Percentiles rank a stretch among this genome's conserved stretches.
Conservation (phyloP, 805 yeast genomes). For the Saturnispora saitoi region DNA sequence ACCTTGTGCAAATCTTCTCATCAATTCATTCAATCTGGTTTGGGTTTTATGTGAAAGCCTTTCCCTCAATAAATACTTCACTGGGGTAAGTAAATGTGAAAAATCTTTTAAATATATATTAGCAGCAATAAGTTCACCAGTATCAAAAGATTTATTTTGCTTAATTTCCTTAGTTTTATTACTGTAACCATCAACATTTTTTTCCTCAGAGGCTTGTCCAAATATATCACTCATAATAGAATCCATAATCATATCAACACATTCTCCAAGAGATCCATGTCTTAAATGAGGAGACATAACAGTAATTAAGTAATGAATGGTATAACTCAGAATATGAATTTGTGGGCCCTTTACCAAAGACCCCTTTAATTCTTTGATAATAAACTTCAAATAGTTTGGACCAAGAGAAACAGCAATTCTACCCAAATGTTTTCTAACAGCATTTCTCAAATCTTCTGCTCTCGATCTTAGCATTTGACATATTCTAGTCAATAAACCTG, state of each 20-base stretch:
- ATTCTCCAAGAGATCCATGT: slow-evolving; percentile 70
- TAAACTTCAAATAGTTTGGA: slow-evolving; percentile 60
- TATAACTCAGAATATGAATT: slow-evolving; percentile 82
- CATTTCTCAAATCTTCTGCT: slow-evolving; percentile 82
- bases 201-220: slow-evolving; percentile 88
- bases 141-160: slow-evolving; percentile 78
- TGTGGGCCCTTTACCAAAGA: slow-evolving; percentile 88
- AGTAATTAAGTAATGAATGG: slow-evolving; percentile 66
- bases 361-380: slow-evolving; percentile 66
- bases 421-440: slow-evolving; percentile 67
- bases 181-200: slow-evolving; percentile 86
- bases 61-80: slow-evolving; percentile 55
- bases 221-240: slow-evolving; percentile 87
- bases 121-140: slow-evolving; percentile 68
- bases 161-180: slow-evolving; percentile 86
- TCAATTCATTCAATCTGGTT: slow-evolving; percentile 66
- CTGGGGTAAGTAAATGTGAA: slow-evolving; percentile 53
- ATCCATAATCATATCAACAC: slow-evolving; percentile 49
- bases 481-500: slow-evolving; percentile 76
- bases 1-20: slow-evolving; percentile 74
- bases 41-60: slow-evolving; percentile 60
- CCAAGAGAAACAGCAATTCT: slow-evolving; percentile 61
- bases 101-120: slow-evolving; percentile 54
- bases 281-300: slow-evolving; percentile 34
- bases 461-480: slow-evolving; percentile 83